Evolutionary conservation across 805 yeast species (phyloP).

Genomic region (Metschnikowia borealis): DNA sequence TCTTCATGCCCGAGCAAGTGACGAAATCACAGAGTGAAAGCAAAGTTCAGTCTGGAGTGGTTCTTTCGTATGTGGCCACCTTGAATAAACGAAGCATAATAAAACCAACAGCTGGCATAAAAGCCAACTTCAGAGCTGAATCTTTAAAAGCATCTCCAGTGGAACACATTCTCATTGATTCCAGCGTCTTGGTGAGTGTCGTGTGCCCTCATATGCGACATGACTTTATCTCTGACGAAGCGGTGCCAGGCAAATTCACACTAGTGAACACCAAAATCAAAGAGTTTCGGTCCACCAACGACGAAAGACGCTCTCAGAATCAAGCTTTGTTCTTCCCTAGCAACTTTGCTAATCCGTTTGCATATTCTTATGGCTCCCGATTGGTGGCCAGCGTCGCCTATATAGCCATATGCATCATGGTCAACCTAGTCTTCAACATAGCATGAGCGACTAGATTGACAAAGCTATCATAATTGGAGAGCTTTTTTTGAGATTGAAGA

Average conservation of each 20-base stretch:
- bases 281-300: background rate
- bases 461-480: too few species aligned
- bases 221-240: slow-evolving; percentile 8
- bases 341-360: background rate
- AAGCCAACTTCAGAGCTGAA: background rate
- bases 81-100: background rate
- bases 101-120: background rate
- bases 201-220: slow-evolving; percentile 12
- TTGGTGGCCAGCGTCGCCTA: background rate
- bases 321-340: background rate
- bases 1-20: background rate
- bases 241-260: background rate
- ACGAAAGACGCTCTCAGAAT: background rate
- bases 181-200: slow-evolving; percentile 12
- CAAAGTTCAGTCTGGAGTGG: background rate
- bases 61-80: background rate
- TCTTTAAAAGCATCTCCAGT: background rate
- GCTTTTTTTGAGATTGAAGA: too few species aligned
- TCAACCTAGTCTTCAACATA: background rate
- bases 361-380: background rate
- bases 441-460: background rate
- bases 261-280: background rate
- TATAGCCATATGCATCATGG: slow-evolving; percentile 1
- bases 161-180: slow-evolving; percentile 11
- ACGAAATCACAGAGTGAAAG: background rate